Percentiles rank a stretch among this genome's conserved stretches.
Conservation (phyloP, 306 rosid genomes). For the Citrullus amarus region DNA sequence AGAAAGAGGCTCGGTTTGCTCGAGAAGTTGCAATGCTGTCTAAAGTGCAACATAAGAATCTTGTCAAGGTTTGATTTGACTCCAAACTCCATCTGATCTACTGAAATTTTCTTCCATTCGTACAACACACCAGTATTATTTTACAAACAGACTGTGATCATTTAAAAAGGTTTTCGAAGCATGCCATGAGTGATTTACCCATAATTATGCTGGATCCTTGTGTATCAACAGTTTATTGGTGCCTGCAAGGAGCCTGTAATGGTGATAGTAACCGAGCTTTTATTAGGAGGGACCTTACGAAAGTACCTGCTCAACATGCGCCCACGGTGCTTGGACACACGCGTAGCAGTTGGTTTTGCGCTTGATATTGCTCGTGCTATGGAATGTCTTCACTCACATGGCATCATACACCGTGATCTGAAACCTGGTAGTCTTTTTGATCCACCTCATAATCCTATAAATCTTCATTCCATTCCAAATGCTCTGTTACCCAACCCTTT, state of each 20-base stretch:
- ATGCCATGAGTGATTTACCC: neutral
- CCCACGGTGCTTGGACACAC: slow-evolving; percentile 71
- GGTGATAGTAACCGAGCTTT: slow-evolving; percentile 93
- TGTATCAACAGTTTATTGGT: slow-evolving; percentile 66
- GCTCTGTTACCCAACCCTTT: neutral
- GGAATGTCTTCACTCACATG: slow-evolving; percentile 93
- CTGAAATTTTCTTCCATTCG: neutral
- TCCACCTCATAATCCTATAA: neutral
- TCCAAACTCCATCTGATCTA: neutral
- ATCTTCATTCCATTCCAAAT: neutral
- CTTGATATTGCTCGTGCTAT: slow-evolving; percentile 91
- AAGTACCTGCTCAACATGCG: slow-evolving; percentile 71
- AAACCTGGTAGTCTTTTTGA: slow-evolving; percentile 64
- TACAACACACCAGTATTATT: neutral
- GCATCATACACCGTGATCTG: slow-evolving; percentile 91
- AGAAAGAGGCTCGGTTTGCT: slow-evolving; percentile 69
- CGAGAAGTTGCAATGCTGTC: slow-evolving; percentile 91
- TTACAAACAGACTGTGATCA: slow-evolving; percentile 8
- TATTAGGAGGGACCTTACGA: slow-evolving; percentile 74
- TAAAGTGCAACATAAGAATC: slow-evolving; percentile 84
- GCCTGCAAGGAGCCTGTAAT: slow-evolving; percentile 90
- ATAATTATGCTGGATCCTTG: slow-evolving; percentile 16
- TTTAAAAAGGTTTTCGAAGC: neutral
- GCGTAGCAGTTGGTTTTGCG: slow-evolving; percentile 69
- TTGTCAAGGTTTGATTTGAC: slow-evolving; percentile 63